These are phyloP conservation scores for Rutstroemia sydowiana DNA, from an alignment of 2,329 filamentous ascomycete genomes.

Conservation along the genomic window DNA sequence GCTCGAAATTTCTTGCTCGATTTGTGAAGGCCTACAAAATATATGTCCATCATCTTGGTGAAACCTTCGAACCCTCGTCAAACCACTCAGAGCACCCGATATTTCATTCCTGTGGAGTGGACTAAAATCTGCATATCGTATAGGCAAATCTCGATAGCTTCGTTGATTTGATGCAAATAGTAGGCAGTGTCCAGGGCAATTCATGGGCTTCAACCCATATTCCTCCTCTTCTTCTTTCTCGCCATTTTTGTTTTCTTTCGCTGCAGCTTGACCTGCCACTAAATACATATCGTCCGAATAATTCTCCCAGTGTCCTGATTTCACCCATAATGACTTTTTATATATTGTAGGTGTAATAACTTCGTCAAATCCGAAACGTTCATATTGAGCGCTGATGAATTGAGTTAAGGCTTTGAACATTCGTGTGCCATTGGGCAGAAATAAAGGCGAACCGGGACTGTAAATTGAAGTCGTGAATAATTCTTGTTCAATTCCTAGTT, in stretches of 20 bases:
- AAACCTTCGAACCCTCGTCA: constrained; percentile 79
- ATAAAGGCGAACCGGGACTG: constrained; percentile 79
- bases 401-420: constrained; percentile 78
- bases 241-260: constrained; percentile 29
- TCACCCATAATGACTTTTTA: constrained; percentile 80
- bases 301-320: constrained; percentile 80
- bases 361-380: constrained; percentile 78
- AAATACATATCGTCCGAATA: constrained; percentile 91
- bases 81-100: constrained; percentile 70
- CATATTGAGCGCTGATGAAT: constrained; percentile 78
- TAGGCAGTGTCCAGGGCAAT: constrained; percentile 82
- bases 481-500: constrained; percentile 57
- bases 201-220: constrained; percentile 88
- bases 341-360: constrained; percentile 88
- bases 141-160: constrained; percentile 73
- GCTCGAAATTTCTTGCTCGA: constrained; percentile 63
- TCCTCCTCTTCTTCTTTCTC: constrained; percentile 54
- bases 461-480: constrained; percentile 74
- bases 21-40: constrained; percentile 74
- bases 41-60: constrained; percentile 91
- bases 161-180: constrained; percentile 68
- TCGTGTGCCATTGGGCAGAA: constrained; percentile 72
- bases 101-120: constrained; percentile 81
- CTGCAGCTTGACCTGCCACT: constrained; percentile 46
- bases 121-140: constrained; percentile 82